Evolutionary conservation across 352 stramenopile species (phyloP), one percentile per base, ranked within the genome.

Genomic region (Phytophthora pini): DNA sequence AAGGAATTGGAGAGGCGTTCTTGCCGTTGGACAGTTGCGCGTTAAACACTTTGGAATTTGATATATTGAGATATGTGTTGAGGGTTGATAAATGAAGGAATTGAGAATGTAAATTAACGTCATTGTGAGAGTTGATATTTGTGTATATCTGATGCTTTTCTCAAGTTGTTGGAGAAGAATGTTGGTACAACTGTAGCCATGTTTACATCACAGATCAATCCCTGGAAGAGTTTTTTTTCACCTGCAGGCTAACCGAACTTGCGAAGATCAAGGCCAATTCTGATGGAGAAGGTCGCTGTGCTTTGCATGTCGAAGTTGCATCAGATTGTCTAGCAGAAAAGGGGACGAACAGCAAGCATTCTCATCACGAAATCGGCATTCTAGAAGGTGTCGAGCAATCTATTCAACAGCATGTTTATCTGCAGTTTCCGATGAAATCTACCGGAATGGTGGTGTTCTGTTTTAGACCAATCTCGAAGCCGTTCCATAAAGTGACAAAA

Each of bases 11-110:
- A 58, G 44, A 38, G 53, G 43, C 51, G 47, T 31, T 41, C 5
- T 29, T 52, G 2, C 40, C 41, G 61, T 72, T 68, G 57, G 56
- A 66, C 56, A 57, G 39, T 51, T 61, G 13, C 20, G 27, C 8
- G 31, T 26, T 47, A 0, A 29, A 34, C 7, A 11, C 34, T 22
- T 50, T 2, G 26, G 31, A 47, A 12, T 7, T 6, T 4, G 0
- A 12, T 36, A 36, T 13, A 13, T 2, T 36, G 31, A 36, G 12
- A 36, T 13, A 36, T 13, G 13, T 34, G 24, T 26, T 26, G 24
- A 26, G 24, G 24, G 17, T 20, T 20, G 17, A 20, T 20, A 20
- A 20, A 20, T 20, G 17, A 20, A 20, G 17, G 17, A 20, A 20
- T 20, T 20, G 17, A 20, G 17, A 20, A 20, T 20, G 17, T 20